These are phyloP conservation scores for Corymbia citriodora DNA, from an alignment of 441 rosid species.

Conservation along the genomic window DNA sequence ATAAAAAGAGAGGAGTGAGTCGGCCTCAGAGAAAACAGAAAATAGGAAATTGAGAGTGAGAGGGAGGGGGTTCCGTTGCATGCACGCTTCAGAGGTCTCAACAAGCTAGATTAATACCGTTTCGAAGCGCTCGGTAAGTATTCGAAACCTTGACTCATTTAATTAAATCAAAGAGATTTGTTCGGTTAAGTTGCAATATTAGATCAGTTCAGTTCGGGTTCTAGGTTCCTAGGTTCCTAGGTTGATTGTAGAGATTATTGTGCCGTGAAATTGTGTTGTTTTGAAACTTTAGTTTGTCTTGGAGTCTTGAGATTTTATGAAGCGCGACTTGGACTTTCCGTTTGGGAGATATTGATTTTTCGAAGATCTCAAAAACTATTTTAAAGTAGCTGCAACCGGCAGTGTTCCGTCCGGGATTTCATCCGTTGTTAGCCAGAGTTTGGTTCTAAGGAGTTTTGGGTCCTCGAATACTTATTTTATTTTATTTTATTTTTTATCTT, in stretches of 20 bases:
- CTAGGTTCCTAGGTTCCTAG: background rate
- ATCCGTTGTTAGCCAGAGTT: no score
- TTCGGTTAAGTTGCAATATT: background rate
- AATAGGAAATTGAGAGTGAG: background rate
- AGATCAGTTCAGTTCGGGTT: background rate
- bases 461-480: background rate
- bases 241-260: background rate
- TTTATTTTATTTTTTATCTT: no score
- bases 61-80: background rate
- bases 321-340: background rate
- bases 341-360: background rate
- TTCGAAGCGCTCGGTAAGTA: background rate
- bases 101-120: background rate
- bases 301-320: background rate
- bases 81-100: background rate
- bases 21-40: background rate
- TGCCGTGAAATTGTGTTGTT: accelerated
- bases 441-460: background rate
- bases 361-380: background rate
- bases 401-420: background rate
- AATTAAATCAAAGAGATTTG: background rate
- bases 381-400: background rate
- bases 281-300: background rate
- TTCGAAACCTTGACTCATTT: background rate
- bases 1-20: background rate